Base-by-base conservation (phyloP, 352 stramenopile genomes). In the Globisporangium spiculum region DNA sequence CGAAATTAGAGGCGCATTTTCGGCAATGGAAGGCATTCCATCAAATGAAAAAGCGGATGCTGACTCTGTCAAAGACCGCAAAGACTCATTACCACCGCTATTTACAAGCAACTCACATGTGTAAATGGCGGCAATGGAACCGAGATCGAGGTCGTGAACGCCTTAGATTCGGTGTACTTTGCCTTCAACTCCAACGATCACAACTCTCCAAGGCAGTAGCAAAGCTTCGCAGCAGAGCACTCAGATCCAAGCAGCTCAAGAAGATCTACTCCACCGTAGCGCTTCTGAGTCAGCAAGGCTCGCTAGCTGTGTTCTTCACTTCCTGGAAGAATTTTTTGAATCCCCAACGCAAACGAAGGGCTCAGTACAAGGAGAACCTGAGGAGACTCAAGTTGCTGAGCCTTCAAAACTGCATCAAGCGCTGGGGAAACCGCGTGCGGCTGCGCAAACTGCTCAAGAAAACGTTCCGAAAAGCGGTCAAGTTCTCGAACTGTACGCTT, bases 361-460 rank as follows among this genome's bases (percentile, higher is more conserved):
- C 18, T 36, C 24, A 63, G 3, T 24, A 36, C 24, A 14, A 44
- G 14, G 30, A 32, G 12, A 46, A 38, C 4, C 0, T 46, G 14
- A 26, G n/a, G 10, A 26, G 54, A 32, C 38, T 71, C 14, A 7
- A 36, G 30, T 27, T n/a, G 4, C 76, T 77, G 26, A 74, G 70
- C 30, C 46, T 78, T 1, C 55, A 65, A 44, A 58, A 30, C 6
- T 30, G 27, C 4, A 27, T 89, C 32, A 44, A 59, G 18, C 60
- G 30, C 4, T 89, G 77, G 81, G 60, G 48, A 57, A 36, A 48
- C 1, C 57, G 69, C 12, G 22, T 71, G 9, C 44, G 71, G 2
- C 26, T 71, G 5, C 73, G 69, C 26, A 76, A 73, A 53, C 22
- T 78, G 12, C 24, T 84, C 14, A 46, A 66, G 7, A 36, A 38